Evolutionary conservation across 345 rosid species (phyloP), one percentile per base, ranked within the genome.

Genomic region (Mercurialis annua): DNA sequence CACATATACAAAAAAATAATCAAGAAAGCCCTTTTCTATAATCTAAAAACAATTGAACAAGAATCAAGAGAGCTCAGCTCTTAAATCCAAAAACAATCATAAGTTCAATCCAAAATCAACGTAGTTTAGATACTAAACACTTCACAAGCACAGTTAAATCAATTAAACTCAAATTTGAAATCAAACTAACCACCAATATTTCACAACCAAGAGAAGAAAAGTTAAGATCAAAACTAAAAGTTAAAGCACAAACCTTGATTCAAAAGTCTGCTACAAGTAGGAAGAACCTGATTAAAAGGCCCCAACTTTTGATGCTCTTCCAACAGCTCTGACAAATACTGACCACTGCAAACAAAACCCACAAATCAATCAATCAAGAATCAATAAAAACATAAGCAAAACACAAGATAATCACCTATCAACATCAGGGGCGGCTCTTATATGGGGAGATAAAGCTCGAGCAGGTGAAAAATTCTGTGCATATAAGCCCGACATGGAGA

Each of bases 281-380:
- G 98, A 56, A 92, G 92, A 53, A 92, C 92, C 71, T 83, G 92
- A 79, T 82, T 79, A 82, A 92, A 92, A 77, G 98, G 98, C 68
- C 87, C 93, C 71, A 92, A 85, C 90, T 92, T 92, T 54, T 90
- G 93, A 78, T 86, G 92, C 81, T 92, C 98, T 38, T 89, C 92
- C 50, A 90, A 54, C 70, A 92, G 81, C 76, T 90, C 93, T 67
- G 93, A 24, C 80, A 92, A 76, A 85, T 88, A 88, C 71, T 84
- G 98, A 81, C 93, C 78, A 72, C 84, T 67, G 54, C 52, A 61
- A 50, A 64, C 52, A 18, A 30, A 47, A 29, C 48, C 5, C 8
- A 11, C 34, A 21, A 6, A 33, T 2, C 23, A 26, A 26, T 15
- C 16, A 29, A 53, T 10, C 34, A 46, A 49, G 15, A 21, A 65